These are phyloP conservation scores for Aspergillus pseudotamarii DNA, from an alignment of 2,329 filamentous ascomycete species.

Conservation along the genomic window DNA sequence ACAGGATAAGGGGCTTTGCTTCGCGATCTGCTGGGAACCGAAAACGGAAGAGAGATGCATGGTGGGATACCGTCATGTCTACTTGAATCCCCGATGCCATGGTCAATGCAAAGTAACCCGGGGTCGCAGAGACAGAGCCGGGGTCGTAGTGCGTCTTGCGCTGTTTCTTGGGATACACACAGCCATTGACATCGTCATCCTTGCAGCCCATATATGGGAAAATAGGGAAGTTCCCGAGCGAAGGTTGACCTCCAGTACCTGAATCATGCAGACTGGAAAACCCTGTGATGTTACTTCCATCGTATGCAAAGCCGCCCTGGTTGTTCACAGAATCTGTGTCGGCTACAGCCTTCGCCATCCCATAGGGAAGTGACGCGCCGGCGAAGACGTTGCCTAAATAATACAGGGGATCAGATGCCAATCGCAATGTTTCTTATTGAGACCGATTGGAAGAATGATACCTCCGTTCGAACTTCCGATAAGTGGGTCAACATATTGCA, in stretches of 20 bases:
- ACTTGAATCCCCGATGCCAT: constrained; percentile 60
- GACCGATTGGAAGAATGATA: constrained; percentile 16
- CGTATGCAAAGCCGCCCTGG: constrained; percentile 59
- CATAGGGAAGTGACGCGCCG: constrained; percentile 58
- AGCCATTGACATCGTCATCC: constrained; percentile 63
- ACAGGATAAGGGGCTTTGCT: constrained; percentile 60
- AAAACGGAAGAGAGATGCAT: constrained; percentile 67
- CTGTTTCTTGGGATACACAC: constrained; percentile 60
- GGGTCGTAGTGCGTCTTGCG: constrained; percentile 53
- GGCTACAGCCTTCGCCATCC: constrained; percentile 60
- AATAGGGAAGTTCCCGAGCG: constrained; percentile 72
- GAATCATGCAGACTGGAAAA: constrained; percentile 56
- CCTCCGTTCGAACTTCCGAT: constrained; percentile 57
- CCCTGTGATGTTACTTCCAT: constrained; percentile 54
- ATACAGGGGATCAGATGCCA: background rate
- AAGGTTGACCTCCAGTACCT: constrained; percentile 58
- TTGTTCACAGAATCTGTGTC: constrained; percentile 55
- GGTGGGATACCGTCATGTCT: constrained; percentile 68
- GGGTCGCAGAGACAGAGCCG: constrained; percentile 59
- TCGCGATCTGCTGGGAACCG: constrained; percentile 53
- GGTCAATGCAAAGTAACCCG: constrained; percentile 67
- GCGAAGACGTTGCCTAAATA: constrained; percentile 59
- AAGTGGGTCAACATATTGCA: constrained; percentile 53
- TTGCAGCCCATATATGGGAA: constrained; percentile 67
- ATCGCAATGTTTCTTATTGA: background rate